Evolutionary conservation across 257 asterid species (phyloP), one percentile per base, ranked within the genome.

Genomic region (Nemophila menziesii): DNA sequence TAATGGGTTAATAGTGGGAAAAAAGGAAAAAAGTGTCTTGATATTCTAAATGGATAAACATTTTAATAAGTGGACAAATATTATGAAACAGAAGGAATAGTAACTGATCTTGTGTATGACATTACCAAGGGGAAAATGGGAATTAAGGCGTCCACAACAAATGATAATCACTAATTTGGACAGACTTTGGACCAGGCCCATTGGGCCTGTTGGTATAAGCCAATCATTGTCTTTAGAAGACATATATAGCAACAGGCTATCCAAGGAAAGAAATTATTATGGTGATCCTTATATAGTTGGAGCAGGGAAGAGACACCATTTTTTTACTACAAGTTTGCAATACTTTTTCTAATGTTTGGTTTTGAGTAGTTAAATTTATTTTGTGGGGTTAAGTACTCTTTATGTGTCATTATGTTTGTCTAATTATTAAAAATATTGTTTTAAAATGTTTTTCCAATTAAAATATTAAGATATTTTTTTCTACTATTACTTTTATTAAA

Each of bases 291-390:
- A 61, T 49, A 61, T 45, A 40, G 60, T 46, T 52, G 56, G 43
- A 80, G 43, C 58, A 72, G 86, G 46, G 59, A 59, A 41, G 72
- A 76, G 58, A 61, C 80, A 38, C 71, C 86, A 16, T 67, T 59
- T 62, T 58, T 52, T 58, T 80, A 67, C 53, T 44, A 81, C 69
- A 60, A 66, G 86, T 49, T 29, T 2, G 36, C 36, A 29, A 29
- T 13, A 10, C 36, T 13, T 29, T 29, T 21, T 12, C 44, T 43
- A 4, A 20, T 16, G 13, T 24, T 27, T 16, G 22, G n/a, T 53
- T 7, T 29, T 29, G 36, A 29, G 12, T 29, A 29, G 1, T 24
- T 7, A 29, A 29, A 7, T 2, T 29, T 29, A 29, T 29, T n/a
- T n/a, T n/a, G n/a, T n/a, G n/a, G n/a, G n/a, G n/a, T n/a, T n/a